Evolutionary conservation across 768 basidiomycete species (phyloP).

Genomic region (Suillus cothurnatus): DNA sequence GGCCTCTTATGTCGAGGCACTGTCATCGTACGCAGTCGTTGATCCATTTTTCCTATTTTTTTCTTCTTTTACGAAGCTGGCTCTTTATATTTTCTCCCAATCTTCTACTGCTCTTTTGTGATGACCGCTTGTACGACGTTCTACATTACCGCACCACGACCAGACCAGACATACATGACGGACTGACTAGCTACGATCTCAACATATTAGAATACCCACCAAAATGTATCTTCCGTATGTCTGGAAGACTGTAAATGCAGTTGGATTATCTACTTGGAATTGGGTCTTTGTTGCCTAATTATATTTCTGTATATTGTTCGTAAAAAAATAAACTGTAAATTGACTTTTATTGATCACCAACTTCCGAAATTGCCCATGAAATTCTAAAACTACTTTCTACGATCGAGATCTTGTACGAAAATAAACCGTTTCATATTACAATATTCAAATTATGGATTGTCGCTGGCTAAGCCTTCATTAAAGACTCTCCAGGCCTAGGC

Average conservation of each 20-base stretch:
- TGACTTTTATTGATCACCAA: not conserved
- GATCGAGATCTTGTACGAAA: not conserved
- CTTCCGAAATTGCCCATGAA: not conserved
- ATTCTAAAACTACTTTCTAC: not conserved
- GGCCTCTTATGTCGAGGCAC: not conserved
- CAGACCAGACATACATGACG: slow-evolving; percentile 1
- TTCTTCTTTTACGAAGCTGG: not conserved
- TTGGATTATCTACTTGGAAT: not conserved
- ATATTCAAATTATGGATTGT: not conserved
- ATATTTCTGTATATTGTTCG: not conserved
- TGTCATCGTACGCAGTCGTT: not conserved
- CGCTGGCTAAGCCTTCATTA: not conserved
- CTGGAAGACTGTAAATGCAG: slow-evolving; percentile 6
- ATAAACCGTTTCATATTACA: not conserved
- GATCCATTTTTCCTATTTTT: not conserved
- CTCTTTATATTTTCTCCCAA: not conserved
- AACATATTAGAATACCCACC: slow-evolving; percentile 8
- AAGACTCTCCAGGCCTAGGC: not conserved
- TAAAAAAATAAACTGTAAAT: not conserved
- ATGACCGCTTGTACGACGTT: not conserved
- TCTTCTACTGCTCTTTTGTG: not conserved
- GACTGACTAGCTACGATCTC: not conserved
- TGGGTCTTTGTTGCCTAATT: not conserved
- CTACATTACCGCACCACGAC: not conserved
- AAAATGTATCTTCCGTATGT: slow-evolving; percentile 19